These are phyloP conservation scores for Fusarium buxicola DNA, from an alignment of 2,329 filamentous ascomycete species.

Conservation along the genomic window DNA sequence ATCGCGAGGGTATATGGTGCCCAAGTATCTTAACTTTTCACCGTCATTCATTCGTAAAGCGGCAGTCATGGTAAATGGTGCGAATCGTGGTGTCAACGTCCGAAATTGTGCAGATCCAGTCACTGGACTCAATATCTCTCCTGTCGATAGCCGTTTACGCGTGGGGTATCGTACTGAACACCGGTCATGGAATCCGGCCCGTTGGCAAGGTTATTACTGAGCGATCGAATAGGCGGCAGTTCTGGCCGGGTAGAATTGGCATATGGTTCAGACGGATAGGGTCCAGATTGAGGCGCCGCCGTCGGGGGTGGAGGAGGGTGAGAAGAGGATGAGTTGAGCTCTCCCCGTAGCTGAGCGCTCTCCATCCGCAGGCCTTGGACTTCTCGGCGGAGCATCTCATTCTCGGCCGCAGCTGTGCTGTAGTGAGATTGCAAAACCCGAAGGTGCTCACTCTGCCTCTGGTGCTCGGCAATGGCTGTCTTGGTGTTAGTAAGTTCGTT, in stretches of 20 bases:
- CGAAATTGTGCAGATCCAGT: neutral
- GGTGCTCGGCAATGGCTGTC: slow-evolving; percentile 72
- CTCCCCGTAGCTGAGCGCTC: slow-evolving; percentile 59
- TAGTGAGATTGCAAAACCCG: slow-evolving; percentile 60
- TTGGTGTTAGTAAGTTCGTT: slow-evolving; percentile 20
- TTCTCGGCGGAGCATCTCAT: slow-evolving; percentile 62
- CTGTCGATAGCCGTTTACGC: slow-evolving; percentile 60
- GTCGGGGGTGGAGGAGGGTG: slow-evolving; percentile 39
- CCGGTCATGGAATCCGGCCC: slow-evolving; percentile 73
- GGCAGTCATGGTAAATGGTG: slow-evolving; percentile 33
- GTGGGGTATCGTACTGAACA: slow-evolving; percentile 69
- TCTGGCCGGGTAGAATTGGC: slow-evolving; percentile 57
- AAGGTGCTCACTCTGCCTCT: slow-evolving; percentile 63
- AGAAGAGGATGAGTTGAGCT: slow-evolving; percentile 46
- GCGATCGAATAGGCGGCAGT: slow-evolving; percentile 67
- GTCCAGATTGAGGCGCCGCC: slow-evolving; percentile 34
- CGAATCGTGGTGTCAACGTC: slow-evolving; percentile 3
- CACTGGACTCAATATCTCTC: slow-evolving; percentile 50
- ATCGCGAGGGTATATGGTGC: slow-evolving; percentile 27
- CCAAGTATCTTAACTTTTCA: slow-evolving; percentile 43
- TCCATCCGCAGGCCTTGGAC: slow-evolving; percentile 61
- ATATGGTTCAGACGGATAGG: slow-evolving; percentile 50
- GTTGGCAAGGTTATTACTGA: slow-evolving; percentile 58
- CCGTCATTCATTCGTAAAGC: slow-evolving; percentile 45
- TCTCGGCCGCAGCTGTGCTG: slow-evolving; percentile 56